Percentiles rank a stretch among this genome's conserved stretches.
phyloP scores from a whole-genome alignment of 495 filamentous ascomycete species.

The Parmelia sp. region DNA sequence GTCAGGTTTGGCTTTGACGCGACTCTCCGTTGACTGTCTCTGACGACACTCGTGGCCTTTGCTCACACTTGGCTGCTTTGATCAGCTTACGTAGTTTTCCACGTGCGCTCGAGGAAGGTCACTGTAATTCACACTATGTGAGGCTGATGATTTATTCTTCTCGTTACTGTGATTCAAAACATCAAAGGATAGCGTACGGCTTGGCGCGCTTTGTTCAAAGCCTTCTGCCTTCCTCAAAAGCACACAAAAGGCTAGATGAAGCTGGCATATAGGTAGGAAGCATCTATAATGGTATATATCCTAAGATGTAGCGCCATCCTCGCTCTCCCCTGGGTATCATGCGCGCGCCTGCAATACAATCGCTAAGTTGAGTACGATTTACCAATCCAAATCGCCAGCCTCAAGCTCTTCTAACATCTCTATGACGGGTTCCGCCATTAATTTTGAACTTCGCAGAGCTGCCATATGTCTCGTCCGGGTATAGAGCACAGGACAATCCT shows the following conservation, averaged over 20 bases:
- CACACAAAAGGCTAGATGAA: no score
- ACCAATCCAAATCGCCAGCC: slow-evolving; percentile 42
- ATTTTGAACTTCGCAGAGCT: slow-evolving; percentile 52
- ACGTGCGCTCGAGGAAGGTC: not conserved
- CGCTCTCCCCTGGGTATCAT: not conserved
- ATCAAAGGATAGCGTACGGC: not conserved
- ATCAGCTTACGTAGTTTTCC: not conserved
- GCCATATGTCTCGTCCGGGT: slow-evolving; percentile 66
- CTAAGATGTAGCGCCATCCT: not conserved
- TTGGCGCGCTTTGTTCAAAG: not conserved
- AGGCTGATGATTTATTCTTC: no score
- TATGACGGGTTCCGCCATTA: slow-evolving; percentile 50
- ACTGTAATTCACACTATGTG: not conserved
- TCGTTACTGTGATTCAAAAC: no score
- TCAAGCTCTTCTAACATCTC: slow-evolving; percentile 46
- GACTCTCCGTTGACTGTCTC: not conserved
- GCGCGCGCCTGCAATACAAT: not conserved
- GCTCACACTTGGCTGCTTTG: not conserved
- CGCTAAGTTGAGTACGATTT: slow-evolving; percentile 1
- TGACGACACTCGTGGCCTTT: not conserved
- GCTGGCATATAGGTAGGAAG: no score
- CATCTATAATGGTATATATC: not conserved
- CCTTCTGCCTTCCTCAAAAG: no score
- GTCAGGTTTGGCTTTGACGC: slow-evolving; percentile 12
- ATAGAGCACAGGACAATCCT: slow-evolving; percentile 92